phyloP scores from a whole-genome alignment of 257 asterid genomes.

The Galeopsis tetrahit region DNA sequence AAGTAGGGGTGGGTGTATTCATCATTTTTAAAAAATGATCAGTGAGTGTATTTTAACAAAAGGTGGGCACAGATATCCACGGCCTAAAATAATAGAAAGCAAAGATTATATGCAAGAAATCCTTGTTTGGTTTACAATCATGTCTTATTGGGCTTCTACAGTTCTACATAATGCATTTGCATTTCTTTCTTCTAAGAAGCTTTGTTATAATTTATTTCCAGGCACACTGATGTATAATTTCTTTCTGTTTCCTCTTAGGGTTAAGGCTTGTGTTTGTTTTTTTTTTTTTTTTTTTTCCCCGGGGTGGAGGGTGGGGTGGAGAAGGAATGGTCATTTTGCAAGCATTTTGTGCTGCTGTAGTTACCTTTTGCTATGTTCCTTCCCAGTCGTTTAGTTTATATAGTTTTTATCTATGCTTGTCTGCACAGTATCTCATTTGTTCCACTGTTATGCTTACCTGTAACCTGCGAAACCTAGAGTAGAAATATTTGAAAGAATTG shows the following conservation, averaged over 20 bases:
- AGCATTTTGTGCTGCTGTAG: constrained; percentile 3
- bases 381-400: neutral
- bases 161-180: neutral
- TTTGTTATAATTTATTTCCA: constrained; percentile 18
- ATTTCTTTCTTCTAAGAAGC: constrained; percentile 10
- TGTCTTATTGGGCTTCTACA: constrained; percentile 17
- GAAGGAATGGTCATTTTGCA: constrained; percentile 10
- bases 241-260: constrained; percentile 6
- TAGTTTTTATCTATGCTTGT: neutral
- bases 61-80: no score
- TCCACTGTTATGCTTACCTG: neutral
- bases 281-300: neutral
- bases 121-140: constrained; percentile 18
- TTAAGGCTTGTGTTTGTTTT: neutral
- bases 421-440: neutral
- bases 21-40: no score
- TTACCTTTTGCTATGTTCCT: neutral
- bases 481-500: constrained; percentile 17
- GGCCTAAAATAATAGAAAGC: neutral
- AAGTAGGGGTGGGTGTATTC: no score
- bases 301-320: neutral
- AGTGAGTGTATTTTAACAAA: no score
- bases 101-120: neutral
- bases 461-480: constrained; percentile 1
- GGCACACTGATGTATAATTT: neutral